Conservation (phyloP, 345 rosid species). For the Rubroshorea leprosula region DNA sequence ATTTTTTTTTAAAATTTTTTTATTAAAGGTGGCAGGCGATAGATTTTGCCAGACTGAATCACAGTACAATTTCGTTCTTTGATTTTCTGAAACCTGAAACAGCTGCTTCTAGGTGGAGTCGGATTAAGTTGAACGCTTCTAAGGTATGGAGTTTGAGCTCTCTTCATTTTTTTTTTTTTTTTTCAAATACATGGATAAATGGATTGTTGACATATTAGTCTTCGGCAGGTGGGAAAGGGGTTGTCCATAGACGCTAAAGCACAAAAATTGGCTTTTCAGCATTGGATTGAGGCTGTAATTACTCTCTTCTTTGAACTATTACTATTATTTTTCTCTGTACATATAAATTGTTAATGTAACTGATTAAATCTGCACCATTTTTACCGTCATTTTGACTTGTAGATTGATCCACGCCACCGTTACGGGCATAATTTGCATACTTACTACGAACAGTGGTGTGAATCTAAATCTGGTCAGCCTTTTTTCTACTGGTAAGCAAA, state of each 20-base stretch:
- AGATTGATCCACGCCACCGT: constrained; percentile 96
- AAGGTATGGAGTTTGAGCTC: constrained; percentile 38
- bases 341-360: constrained; percentile 21
- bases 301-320: background rate
- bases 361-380: background rate
- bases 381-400: background rate
- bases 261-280: constrained; percentile 83
- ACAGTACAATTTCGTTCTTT: constrained; percentile 78
- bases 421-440: constrained; percentile 77
- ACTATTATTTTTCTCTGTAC: constrained; percentile 6
- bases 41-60: constrained; percentile 67
- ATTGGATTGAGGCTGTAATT: constrained; percentile 46
- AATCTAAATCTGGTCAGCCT: constrained; percentile 72
- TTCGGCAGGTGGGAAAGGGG: constrained; percentile 67
- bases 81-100: constrained; percentile 61
- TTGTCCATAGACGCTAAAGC: constrained; percentile 59
- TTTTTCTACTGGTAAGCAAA: constrained; percentile 74
- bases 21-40: constrained; percentile 75
- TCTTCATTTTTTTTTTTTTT: background rate
- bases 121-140: constrained; percentile 66
- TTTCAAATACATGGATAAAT: background rate
- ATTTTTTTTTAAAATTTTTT: background rate
- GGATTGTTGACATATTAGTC: background rate
- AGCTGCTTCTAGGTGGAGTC: constrained; percentile 74
- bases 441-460: constrained; percentile 77